phyloP scores from a whole-genome alignment of 1,139 yeast species.

The Debaryomyces psychrophilus region DNA sequence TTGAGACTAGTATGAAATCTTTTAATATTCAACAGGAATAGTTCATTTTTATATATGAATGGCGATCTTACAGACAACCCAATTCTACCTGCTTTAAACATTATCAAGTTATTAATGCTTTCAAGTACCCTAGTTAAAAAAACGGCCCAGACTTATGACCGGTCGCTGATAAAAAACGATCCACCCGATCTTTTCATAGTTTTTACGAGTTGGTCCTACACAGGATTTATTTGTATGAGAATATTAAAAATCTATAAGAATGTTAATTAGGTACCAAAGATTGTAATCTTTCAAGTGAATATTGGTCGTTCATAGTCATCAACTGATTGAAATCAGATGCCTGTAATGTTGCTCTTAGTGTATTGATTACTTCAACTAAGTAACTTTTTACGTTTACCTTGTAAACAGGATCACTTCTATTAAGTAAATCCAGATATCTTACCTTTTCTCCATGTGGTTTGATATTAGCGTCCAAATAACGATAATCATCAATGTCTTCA shows the following conservation, averaged over 20 bases:
- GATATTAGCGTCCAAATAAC: constrained; percentile 49
- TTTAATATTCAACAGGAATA: not conserved
- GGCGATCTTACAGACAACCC: not conserved
- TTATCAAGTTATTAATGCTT: not conserved
- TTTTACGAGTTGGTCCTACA: not conserved
- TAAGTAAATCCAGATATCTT: constrained; percentile 52
- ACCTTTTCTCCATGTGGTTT: constrained; percentile 61
- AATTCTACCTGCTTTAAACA: constrained; percentile 3
- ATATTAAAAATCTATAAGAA: not conserved
- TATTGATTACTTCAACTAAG: constrained; percentile 25
- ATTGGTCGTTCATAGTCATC: constrained; percentile 33
- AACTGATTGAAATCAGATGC: constrained; percentile 31
- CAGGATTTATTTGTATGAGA: not conserved
- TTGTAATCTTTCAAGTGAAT: constrained; percentile 37
- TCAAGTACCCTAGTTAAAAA: not conserved
- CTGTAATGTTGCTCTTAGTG: constrained; percentile 24
- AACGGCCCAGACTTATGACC: too few relatives aligned
- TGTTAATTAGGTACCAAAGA: constrained; percentile 7
- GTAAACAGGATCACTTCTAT: constrained; percentile 60
- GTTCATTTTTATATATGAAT: not conserved
- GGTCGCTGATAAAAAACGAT: not conserved
- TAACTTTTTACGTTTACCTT: constrained; percentile 44
- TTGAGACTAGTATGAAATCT: not conserved
- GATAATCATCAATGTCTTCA: constrained; percentile 54
- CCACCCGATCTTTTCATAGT: not conserved